Conservation (phyloP, 352 stramenopile species). For the Pythium dissotocum region DNA sequence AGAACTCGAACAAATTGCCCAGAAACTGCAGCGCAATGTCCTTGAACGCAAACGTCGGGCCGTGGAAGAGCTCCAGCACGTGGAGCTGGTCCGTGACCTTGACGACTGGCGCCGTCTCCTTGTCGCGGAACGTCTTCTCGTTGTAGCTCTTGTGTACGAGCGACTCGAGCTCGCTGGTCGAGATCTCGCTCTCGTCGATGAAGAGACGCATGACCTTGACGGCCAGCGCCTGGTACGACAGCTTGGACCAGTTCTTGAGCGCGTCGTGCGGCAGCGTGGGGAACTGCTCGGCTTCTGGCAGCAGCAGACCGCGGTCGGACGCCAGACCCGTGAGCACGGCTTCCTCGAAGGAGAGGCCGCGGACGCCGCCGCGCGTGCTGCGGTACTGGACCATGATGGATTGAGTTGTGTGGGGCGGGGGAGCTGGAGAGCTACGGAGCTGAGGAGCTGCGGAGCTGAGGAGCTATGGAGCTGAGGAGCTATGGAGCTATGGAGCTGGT, state of each 20-base stretch:
- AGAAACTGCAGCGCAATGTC: slow-evolving; percentile 99
- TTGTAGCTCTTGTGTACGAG: slow-evolving; percentile 95
- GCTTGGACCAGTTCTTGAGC: slow-evolving; percentile 76
- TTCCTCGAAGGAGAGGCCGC: slow-evolving; percentile 83
- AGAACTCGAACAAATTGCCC: slow-evolving; percentile 99
- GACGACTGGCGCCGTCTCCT: slow-evolving; percentile 94
- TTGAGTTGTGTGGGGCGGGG: no score
- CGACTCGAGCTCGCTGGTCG: slow-evolving; percentile 79
- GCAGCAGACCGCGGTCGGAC: slow-evolving; percentile 80
- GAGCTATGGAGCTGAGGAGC: background rate
- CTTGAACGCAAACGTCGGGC: slow-evolving; percentile 99
- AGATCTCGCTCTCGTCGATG: slow-evolving; percentile 95
- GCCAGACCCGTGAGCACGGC: slow-evolving; percentile 85
- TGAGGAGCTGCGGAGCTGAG: no score
- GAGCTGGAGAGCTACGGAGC: no score
- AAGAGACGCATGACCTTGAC: slow-evolving; percentile 96
- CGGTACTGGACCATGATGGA: slow-evolving; percentile 81
- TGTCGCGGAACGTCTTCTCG: slow-evolving; percentile 86
- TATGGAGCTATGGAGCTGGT: slow-evolving; percentile 5
- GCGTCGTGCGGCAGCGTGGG: slow-evolving; percentile 67
- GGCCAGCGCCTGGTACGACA: slow-evolving; percentile 95
- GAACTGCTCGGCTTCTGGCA: slow-evolving; percentile 81
- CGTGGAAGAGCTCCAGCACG: slow-evolving; percentile 98
- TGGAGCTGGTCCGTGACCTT: slow-evolving; percentile 88
- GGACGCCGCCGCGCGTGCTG: slow-evolving; percentile 80